Percentiles rank a stretch among this genome's conserved stretches.
Conservation (phyloP, 1,139 yeast species). For the Zygotorulaspora mrakii region DNA sequence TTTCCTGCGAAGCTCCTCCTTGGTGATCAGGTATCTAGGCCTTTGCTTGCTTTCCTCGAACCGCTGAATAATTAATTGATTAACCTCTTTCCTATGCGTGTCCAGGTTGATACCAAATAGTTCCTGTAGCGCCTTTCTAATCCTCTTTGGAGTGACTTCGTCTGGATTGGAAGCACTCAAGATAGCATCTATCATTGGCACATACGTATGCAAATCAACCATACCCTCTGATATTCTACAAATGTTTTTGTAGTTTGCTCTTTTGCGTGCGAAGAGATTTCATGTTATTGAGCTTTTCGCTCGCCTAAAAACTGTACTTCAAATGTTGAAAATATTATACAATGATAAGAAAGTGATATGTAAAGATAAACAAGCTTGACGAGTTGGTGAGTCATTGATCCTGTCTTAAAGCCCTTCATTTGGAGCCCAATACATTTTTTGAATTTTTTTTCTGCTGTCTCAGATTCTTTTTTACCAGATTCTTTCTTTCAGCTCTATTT, state of each 20-base stretch:
- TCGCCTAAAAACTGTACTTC: not conserved
- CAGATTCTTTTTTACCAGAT: constrained; percentile 78
- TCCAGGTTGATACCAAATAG: constrained; percentile 57
- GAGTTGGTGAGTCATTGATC: too few species aligned
- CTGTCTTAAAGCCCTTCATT: constrained; percentile 6
- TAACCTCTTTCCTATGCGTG: constrained; percentile 54
- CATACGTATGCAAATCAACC: constrained; percentile 40
- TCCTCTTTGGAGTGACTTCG: constrained; percentile 65
- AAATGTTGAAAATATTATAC: not conserved
- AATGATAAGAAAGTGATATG: not conserved
- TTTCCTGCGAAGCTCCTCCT: constrained; percentile 33
- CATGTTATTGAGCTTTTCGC: too few species aligned
- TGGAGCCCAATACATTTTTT: constrained; percentile 34
- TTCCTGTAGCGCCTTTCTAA: constrained; percentile 67
- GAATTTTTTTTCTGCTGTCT: constrained; percentile 82
- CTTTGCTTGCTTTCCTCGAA: constrained; percentile 46
- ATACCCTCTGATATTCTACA: constrained; percentile 8
- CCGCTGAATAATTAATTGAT: constrained; percentile 57
- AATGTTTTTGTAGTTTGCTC: not conserved
- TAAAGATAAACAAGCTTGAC: too few species aligned
- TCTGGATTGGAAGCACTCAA: constrained; percentile 70
- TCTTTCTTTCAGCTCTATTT: constrained; percentile 78
- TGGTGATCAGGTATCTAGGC: constrained; percentile 29
- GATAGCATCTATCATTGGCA: constrained; percentile 74
- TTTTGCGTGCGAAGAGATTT: not conserved